Conservation (phyloP, 768 basidiomycete species). For the Naematelia aurantialba region DNA sequence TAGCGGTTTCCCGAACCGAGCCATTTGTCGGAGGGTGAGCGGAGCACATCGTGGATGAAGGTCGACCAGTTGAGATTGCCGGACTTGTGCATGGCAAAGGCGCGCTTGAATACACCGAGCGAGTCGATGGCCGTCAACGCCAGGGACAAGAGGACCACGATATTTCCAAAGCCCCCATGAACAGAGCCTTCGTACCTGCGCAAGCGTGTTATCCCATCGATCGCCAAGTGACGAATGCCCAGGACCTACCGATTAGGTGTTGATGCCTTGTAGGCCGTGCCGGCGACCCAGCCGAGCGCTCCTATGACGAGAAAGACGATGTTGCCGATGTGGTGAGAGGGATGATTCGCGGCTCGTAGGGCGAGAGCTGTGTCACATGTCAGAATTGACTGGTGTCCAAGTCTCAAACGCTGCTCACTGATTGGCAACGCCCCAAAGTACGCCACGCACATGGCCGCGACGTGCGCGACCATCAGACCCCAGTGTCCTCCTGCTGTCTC, state of each 20-base stretch:
- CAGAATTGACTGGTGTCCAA: not conserved
- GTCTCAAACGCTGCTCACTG: slow-evolving; percentile 55
- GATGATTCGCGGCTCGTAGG: slow-evolving; percentile 71
- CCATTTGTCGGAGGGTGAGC: slow-evolving; percentile 8
- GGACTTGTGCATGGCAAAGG: slow-evolving; percentile 12
- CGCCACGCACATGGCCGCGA: slow-evolving; percentile 67
- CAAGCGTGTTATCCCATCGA: not conserved
- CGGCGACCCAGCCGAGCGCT: slow-evolving; percentile 64
- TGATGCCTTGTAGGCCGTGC: slow-evolving; percentile 67
- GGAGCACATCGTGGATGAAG: slow-evolving; percentile 18
- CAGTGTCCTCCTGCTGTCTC: slow-evolving; percentile 26
- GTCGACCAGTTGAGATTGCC: slow-evolving; percentile 22
- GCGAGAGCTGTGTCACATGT: slow-evolving; percentile 61
- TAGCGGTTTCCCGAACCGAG: slow-evolving; percentile 16
- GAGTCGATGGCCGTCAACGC: slow-evolving; percentile 60
- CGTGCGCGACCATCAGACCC: slow-evolving; percentile 69
- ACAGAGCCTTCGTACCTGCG: slow-evolving; percentile 54
- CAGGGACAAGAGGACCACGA: slow-evolving; percentile 56
- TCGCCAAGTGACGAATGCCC: slow-evolving; percentile 4
- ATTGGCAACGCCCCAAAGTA: slow-evolving; percentile 80
- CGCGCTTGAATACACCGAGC: slow-evolving; percentile 29
- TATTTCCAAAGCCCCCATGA: slow-evolving; percentile 66
- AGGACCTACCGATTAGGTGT: slow-evolving; percentile 74
- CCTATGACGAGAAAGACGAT: slow-evolving; percentile 62
- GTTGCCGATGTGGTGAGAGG: slow-evolving; percentile 61